phyloP scores from a whole-genome alignment of 768 basidiomycete genomes.

The Pulveroboletus frians region DNA sequence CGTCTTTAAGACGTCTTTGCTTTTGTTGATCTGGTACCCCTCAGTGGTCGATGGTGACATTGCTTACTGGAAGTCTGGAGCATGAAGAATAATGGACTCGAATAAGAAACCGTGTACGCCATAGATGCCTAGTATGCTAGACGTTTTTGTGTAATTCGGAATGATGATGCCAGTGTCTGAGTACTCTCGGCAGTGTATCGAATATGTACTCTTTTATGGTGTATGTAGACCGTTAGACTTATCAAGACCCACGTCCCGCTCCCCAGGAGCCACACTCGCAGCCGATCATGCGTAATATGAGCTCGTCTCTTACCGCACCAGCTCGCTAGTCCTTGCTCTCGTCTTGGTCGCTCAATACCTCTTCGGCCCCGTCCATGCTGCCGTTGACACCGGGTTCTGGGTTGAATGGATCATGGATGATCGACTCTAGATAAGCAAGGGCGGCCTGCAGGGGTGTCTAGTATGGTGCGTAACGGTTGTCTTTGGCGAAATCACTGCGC shows the following conservation, averaged over 20 bases:
- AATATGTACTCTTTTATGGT: too few species aligned
- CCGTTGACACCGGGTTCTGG: slow-evolving; percentile 14
- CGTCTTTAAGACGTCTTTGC: background rate
- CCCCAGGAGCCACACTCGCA: background rate
- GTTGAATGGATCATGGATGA: slow-evolving; percentile 55
- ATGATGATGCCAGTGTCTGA: background rate
- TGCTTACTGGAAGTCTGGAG: slow-evolving; percentile 87
- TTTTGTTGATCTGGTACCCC: slow-evolving; percentile 5
- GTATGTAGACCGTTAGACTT: too few species aligned
- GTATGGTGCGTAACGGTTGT: slow-evolving; percentile 80
- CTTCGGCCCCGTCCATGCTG: slow-evolving; percentile 9
- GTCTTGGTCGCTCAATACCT: slow-evolving; percentile 12
- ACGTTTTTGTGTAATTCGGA: slow-evolving; percentile 10
- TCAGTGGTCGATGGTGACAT: slow-evolving; percentile 86
- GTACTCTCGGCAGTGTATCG: too few species aligned
- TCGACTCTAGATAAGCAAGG: slow-evolving; percentile 75
- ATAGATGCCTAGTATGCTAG: slow-evolving; percentile 9
- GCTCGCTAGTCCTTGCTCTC: slow-evolving; percentile 8
- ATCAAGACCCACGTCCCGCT: background rate
- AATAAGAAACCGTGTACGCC: slow-evolving; percentile 8
- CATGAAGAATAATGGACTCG: slow-evolving; percentile 16
- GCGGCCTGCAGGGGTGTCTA: slow-evolving; percentile 71
- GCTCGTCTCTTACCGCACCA: background rate
- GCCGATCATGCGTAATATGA: too few species aligned
- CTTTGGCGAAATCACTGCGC: slow-evolving; percentile 82